These are phyloP conservation scores for Scenedesmus sp. DNA, from an alignment of 163 green algal species.

Conservation along the genomic window DNA sequence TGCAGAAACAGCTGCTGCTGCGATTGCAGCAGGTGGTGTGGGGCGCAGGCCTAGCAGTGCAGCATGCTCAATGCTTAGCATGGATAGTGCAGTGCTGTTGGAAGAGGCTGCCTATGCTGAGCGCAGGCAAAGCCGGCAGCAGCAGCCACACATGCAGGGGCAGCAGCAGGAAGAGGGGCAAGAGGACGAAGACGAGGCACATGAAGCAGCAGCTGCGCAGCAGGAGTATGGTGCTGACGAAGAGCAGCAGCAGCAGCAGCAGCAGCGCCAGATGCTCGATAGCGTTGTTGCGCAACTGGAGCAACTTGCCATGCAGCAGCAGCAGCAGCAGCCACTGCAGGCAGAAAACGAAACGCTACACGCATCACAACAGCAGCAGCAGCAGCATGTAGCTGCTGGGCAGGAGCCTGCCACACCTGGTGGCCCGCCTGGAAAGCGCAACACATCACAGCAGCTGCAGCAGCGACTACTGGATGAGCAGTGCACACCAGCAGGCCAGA, in stretches of 20 bases:
- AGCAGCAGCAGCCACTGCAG: background rate
- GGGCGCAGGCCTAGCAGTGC: background rate
- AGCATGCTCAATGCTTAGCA: slow-evolving; percentile 9
- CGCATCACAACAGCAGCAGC: background rate
- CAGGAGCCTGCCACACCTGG: background rate
- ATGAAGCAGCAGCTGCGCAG: background rate
- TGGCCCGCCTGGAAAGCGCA: background rate
- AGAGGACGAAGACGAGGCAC: background rate
- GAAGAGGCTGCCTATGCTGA: slow-evolving; percentile 19
- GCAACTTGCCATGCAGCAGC: background rate
- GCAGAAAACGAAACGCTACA: background rate
- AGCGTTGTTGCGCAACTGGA: background rate
- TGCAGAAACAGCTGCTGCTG: slow-evolving; percentile 5
- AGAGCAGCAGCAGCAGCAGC: slow-evolving; percentile 26
- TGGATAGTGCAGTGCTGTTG: background rate
- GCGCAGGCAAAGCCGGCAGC: slow-evolving; percentile 1
- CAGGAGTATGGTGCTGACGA: background rate
- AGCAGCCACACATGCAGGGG: slow-evolving; percentile 12
- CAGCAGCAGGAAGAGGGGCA: background rate
- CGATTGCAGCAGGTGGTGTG: background rate
- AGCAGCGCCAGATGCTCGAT: background rate
- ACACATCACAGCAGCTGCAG: background rate
- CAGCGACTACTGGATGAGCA: background rate
- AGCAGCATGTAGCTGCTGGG: background rate
- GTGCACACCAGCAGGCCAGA: background rate